A percentile compares a stretch with the other conserved stretches of the same genome.
These are phyloP conservation scores for Fusarium humuli DNA, from an alignment of 2,329 filamentous ascomycete genomes.

Conservation along the genomic window DNA sequence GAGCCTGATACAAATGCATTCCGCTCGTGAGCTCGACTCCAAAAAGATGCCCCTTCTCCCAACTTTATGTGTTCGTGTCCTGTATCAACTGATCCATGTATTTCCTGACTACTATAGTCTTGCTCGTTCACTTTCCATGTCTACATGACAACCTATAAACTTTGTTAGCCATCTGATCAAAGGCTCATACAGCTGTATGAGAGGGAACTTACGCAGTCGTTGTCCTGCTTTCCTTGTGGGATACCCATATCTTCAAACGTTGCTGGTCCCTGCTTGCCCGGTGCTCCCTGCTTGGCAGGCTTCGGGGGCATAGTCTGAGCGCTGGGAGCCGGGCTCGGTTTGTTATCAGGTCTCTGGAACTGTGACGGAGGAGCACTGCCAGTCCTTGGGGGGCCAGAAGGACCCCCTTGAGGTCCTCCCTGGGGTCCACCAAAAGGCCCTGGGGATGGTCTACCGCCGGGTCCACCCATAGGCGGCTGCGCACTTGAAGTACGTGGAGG, in stretches of 20 bases:
- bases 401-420: slow-evolving; percentile 31
- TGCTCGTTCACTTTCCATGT: background rate
- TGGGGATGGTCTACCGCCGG: slow-evolving; percentile 42
- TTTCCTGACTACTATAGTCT: background rate
- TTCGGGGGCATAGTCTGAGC: slow-evolving; percentile 55
- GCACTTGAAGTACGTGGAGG: slow-evolving; percentile 43
- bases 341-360: slow-evolving; percentile 45
- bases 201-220: slow-evolving; percentile 81
- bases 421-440: slow-evolving; percentile 35
- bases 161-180: slow-evolving; percentile 1
- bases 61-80: slow-evolving; percentile 23
- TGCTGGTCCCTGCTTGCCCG: slow-evolving; percentile 79
- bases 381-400: slow-evolving; percentile 45
- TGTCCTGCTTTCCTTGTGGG: slow-evolving; percentile 82
- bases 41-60: slow-evolving; percentile 29
- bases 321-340: slow-evolving; percentile 48
- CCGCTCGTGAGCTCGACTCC: slow-evolving; percentile 35
- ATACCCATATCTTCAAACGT: slow-evolving; percentile 99
- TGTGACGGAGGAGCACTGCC: slow-evolving; percentile 55
- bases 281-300: slow-evolving; percentile 74
- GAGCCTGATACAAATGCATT: slow-evolving; percentile 33
- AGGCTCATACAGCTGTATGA: background rate
- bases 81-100: slow-evolving; percentile 8
- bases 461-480: slow-evolving; percentile 39
- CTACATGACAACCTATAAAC: slow-evolving; percentile 47